phyloP scores from a whole-genome alignment of 495 filamentous ascomycete species.

The Penicillium silybi region DNA sequence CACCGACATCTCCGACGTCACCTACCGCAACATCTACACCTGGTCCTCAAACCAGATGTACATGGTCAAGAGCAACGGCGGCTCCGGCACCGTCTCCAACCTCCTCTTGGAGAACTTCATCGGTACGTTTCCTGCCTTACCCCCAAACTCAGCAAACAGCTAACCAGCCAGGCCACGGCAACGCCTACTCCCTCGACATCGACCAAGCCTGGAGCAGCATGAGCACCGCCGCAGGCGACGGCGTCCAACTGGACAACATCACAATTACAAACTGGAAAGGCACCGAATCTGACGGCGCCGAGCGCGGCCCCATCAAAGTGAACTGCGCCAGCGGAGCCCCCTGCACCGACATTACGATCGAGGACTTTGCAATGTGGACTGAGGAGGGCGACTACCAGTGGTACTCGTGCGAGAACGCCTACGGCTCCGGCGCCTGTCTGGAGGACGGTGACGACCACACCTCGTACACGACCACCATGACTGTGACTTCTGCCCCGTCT shows the following conservation, averaged over 20 bases:
- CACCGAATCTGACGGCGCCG: constrained; percentile 45
- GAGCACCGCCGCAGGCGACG: constrained; percentile 34
- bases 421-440: constrained; percentile 47
- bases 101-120: constrained; percentile 55
- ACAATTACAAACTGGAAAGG: constrained; percentile 57
- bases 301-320: constrained; percentile 49
- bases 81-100: constrained; percentile 52
- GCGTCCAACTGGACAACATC: constrained; percentile 49
- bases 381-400: constrained; percentile 41
- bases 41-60: constrained; percentile 57
- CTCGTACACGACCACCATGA: constrained; percentile 33
- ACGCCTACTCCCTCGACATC: constrained; percentile 51
- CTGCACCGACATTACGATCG: constrained; percentile 49
- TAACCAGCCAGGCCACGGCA: constrained; percentile 36
- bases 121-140: constrained; percentile 22
- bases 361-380: constrained; percentile 59
- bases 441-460: constrained; percentile 19
- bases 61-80: constrained; percentile 60
- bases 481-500: constrained; percentile 33
- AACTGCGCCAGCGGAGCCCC: constrained; percentile 45
- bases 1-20: constrained; percentile 42
- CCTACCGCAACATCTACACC: constrained; percentile 51
- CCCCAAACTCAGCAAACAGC: constrained; percentile 10
- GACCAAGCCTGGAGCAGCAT: constrained; percentile 51
- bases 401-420: constrained; percentile 48